Base-by-base conservation (phyloP, 257 asterid species). In the Solanum habrochaites region DNA sequence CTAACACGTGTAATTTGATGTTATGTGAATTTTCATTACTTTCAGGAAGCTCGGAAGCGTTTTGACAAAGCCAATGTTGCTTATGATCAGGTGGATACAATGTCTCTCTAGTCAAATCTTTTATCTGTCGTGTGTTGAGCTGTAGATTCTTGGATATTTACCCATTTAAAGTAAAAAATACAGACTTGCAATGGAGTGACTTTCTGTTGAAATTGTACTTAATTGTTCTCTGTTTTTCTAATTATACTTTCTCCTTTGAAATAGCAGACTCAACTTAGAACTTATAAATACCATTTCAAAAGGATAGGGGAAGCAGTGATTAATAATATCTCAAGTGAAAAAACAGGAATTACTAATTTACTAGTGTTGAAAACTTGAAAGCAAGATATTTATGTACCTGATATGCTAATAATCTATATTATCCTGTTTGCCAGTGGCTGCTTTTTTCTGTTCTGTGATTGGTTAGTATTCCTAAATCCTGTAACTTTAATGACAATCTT, bases 11-110 rank as follows among this genome's bases (percentile, higher is more conserved):
- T n/a, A 42, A 10, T 43, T 78, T 77, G 84, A 81, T 66, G 11
- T 86, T 40, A 64, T 73, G 84, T 86, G 73, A 75, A 71, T 39
- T 85, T 71, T 90, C 87, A 35, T 87, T 87, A 83, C n/a, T 77
- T 89, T 89, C 98, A 97, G 99, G 99, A 97, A 89, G 95, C 98
- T 89, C 99, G 92, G 90, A 97, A 96, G 92, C 98, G 99, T 90
- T 97, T 97, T 90, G 99, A 96, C 90, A 97, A 97, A 89, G 98
- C 97, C 80, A 95, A 92, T 89, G 93, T 92, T 88, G 87, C 88
- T 89, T 97, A 97, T 90, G 99, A 97, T 88, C 99, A 97, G 99
- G 99, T 94, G 81, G 88, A 87, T 85, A 89, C 86, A 84, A 75
- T 27, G 10, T 78, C 23, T 86, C 25, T 35, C 14, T 87, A 67